Evolutionary conservation across 352 stramenopile species (phyloP), one percentile per base, ranked within the genome.

Genomic region (Phytophthora sp.): DNA sequence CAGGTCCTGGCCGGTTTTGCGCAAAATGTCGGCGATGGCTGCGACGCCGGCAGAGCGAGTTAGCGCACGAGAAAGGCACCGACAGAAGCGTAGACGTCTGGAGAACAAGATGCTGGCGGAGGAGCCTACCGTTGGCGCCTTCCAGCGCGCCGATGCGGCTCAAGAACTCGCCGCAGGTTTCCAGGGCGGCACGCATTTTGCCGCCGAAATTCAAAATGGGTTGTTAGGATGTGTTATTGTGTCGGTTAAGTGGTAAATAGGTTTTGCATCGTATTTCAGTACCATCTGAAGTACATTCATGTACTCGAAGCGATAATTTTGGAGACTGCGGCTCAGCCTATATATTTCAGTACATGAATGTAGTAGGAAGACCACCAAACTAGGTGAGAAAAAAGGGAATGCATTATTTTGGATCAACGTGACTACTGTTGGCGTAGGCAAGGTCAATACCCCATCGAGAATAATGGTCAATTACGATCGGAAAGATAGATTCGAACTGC

Each of bases 131-230:
- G 17, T 76, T 75, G 32, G 69, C 55, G 20, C 67, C 66, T 31
- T 84, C 65, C 17, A 81, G 41, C 13, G 74, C 76, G 37, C 76
- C 79, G 46, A 78, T 81, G 48, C 62, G 66, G 46, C 72, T 63
- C 45, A 88, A 49, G 56, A 85, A 88, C 53, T 87, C 74, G 52
- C 74, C 75, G n/a, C 83, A 81, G 3, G 64, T 58, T 48, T 86
- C 74, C 15, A 86, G 44, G 17, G 74, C 72, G 1, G 49, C 65
- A 28, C 43, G 74, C 79, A 86, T 87, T 53, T 74, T 55, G 56
- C 12, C n/a, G n/a, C n/a, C n/a, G 35, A 54, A 28, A 54, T 52
- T 63, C 12, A 48, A 63, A 63, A 50, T 35, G 20, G 5, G 41
- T 62, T 62, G 0, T 5, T 62, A 62, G 46, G 23, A 41, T 7